Base-by-base conservation (phyloP, 1,139 yeast species). In the Yamadazyma conglobata region DNA sequence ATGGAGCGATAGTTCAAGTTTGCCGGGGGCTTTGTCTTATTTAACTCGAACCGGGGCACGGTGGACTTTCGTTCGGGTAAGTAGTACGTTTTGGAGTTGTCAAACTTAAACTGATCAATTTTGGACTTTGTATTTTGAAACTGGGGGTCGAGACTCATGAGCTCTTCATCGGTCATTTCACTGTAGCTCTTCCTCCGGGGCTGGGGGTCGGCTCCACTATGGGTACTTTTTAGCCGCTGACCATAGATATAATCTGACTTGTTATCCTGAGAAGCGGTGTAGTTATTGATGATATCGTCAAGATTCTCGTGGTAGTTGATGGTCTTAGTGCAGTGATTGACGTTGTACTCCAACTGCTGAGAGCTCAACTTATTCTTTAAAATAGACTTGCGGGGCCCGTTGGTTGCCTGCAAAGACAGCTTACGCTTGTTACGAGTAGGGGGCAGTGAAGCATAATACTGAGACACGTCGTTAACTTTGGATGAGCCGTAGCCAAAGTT, bases 121-220 rank as follows among this genome's bases (percentile, higher is more conserved):
- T 63, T 56, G 11, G 58, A 44, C 33, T 53, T 60, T 9, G 68
- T 55, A 16, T 57, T 46, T 36, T 46, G 44, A 44, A 64, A 79
- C 44, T 77, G 83, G 2, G 73, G 65, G 51, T 79, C 88, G 46
- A 79, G 52, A 4, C 72, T 77, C 46, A 77, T 56, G 30, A 81
- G 57, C 49, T 81, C 87, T 40, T 75, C 81, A 47, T 73, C 67
- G 4, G 82, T 66, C 84, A 81, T 74, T 3, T 70, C 80, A 9
- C 75, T 70, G 43, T 77, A 70, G 19, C 80, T 73, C 48, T 77
- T 77, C 39, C 77, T 62, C 27, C 76, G 52, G 1, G 52, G 43
- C 17, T 30, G 29, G 12, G 30, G 38, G 5, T n/a, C 11, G 10
- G 13, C 11, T 5, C 28, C 22, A 28, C n/a, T 25, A 16, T 11